Evolutionary conservation across 345 rosid species (phyloP), one percentile per base, ranked within the genome.

Genomic region (Theobroma cacao): DNA sequence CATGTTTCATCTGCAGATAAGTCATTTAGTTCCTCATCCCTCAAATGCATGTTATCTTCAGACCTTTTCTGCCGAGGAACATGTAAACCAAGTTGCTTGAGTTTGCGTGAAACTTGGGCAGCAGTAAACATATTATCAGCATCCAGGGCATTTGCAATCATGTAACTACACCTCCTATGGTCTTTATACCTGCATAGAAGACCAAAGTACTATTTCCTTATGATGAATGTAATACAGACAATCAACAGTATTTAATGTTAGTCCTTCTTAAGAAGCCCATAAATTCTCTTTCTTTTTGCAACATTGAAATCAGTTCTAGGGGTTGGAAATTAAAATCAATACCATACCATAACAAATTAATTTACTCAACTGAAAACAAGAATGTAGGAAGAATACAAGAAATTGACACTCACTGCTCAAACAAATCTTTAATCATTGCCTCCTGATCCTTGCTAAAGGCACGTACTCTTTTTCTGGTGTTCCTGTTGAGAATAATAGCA

Each of bases 371-470:
- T 30, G 50, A 45, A 38, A 33, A 26, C 20, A 48, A 40, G 69
- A 79, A 26, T 71, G 58, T 2, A 61, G 40, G n/a, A 70, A 36
- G 10, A 28, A 65, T 56, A 58, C 56, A 11, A 36, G 33, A 45
- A 75, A 40, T 76, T 61, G 82, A 52, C 60, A 85, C 99, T 91
- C 82, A 95, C 99, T 91, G 85, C 85, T 92, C 94, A 66, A 87
- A 92, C 74, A 96, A 84, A 74, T 80, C 82, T 85, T 82, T 92
- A 53, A 96, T 87, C 65, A 73, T 87, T 75, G 89, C 90, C 79
- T 94, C 99, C 78, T 94, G 92, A 78, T 92, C 97, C 85, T 88
- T 83, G 88, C 86, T 89, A 72, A 90, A 82, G 43, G 97, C 90
- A 78, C 69, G 77, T 82, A 82, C 89, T 85, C 95, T 89, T 84